Conservation (phyloP, 2,329 filamentous ascomycete species). For the Clonostachys byssicola region DNA sequence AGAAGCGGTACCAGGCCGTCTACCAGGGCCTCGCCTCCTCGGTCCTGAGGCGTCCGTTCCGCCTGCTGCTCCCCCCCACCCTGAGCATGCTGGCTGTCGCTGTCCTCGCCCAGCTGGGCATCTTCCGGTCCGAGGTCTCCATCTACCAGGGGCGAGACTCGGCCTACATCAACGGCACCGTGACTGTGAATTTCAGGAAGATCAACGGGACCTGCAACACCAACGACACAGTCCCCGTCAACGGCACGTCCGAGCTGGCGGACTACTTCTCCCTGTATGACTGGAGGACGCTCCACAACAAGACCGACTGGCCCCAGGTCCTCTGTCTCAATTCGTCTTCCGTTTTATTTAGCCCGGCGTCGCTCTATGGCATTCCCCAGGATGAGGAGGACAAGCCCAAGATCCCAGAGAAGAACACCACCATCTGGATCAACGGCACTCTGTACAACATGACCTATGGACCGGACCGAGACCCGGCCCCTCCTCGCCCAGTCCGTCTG, state of each 20-base stretch:
- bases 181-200: slow-evolving; percentile 10
- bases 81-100: slow-evolving; percentile 33
- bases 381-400: neutral
- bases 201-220: slow-evolving; percentile 12
- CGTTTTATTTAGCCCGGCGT: slow-evolving; percentile 16
- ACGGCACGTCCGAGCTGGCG: slow-evolving; percentile 18
- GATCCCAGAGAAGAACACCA: neutral
- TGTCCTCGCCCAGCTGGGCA: slow-evolving; percentile 28
- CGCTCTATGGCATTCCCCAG: slow-evolving; percentile 13
- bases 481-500: too few relatives aligned
- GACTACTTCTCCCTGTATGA: slow-evolving; percentile 18
- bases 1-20: slow-evolving; percentile 24
- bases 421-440: too few relatives aligned
- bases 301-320: slow-evolving; percentile 13
- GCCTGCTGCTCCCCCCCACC: slow-evolving; percentile 31
- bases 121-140: slow-evolving; percentile 23
- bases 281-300: slow-evolving; percentile 18
- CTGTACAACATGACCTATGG: too few relatives aligned
- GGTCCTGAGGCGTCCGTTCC: slow-evolving; percentile 29
- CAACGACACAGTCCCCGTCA: slow-evolving; percentile 18
- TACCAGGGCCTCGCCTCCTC: slow-evolving; percentile 29
- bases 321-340: slow-evolving; percentile 26
- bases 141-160: slow-evolving; percentile 31
- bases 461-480: too few relatives aligned
- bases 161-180: slow-evolving; percentile 30